Evolutionary conservation across 2,329 filamentous ascomycete species (phyloP), one percentile per base, ranked within the genome.

Genomic region (Periconia sp.): DNA sequence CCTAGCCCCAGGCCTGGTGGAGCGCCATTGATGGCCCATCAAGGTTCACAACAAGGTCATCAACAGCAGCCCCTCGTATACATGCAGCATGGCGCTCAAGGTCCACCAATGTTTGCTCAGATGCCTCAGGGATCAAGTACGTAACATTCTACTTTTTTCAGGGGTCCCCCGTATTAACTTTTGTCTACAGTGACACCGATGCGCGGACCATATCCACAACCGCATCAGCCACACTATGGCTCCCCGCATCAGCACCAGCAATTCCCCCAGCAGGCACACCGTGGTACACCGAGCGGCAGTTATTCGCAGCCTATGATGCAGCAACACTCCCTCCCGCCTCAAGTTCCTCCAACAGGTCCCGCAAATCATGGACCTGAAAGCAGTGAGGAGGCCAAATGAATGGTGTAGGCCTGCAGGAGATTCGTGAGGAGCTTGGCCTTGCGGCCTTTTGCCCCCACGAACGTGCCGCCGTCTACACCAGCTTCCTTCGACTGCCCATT

Each of bases 11-110:
- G 89, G 43, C 83, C 91, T 34, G 85, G 86, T 35, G 65, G 50
- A 15, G 89, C 94, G 10, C 86, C 89, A 2, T 90, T 95, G 85
- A 97, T 97, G 92, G 88, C 86, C 61, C 92, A 92, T 55, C 90
- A 96, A 73, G 89, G 89, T 41, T 96, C 92, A 19, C 92, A 96
- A 63, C 92, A 95, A 68, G 91, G 92, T 28, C 90, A 95, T 65
- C 77, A 78, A 43, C 77, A 78, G 34, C 76, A 84, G 75, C 60
- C 83, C 77, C 73, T 92, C 81, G 76, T 87, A 82, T 80, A 76
- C 52, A 89, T 92, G 85, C 88, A 85, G 59, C 86, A 86, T 30
- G 85, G 78, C 39, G 86, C 86, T 63, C 89, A 87, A 63, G 87
- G 85, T 61, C 88, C 90, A 65, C 87, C 87, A 25, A 82, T 84